Conservation (phyloP, 345 rosid genomes). For the Gossypium anomalum region DNA sequence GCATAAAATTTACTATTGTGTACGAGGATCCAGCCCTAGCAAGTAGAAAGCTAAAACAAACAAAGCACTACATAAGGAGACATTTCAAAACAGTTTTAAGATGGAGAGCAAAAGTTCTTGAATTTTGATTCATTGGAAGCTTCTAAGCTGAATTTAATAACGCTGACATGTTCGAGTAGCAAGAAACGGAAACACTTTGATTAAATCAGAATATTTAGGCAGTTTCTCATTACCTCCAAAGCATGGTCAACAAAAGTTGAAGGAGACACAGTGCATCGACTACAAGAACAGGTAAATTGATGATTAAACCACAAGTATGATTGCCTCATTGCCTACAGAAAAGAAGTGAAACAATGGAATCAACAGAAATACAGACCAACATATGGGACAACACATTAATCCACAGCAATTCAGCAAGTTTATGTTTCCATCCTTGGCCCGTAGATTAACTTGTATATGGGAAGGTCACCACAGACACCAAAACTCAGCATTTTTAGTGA, state of each 20-base stretch:
- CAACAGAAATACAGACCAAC: not conserved
- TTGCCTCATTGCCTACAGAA: conserved; percentile 50
- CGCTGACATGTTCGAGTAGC: not conserved
- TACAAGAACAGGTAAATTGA: conserved; percentile 62
- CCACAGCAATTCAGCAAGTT: not conserved
- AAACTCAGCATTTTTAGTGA: not conserved
- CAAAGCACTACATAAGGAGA: not conserved
- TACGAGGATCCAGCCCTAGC: not conserved
- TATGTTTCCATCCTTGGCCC: not conserved
- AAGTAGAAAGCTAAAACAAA: not conserved
- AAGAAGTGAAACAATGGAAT: not conserved
- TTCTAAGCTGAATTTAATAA: not conserved
- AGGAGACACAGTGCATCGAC: conserved; percentile 50
- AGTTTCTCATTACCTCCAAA: conserved; percentile 45
- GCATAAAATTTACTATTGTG: not conserved
- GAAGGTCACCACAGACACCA: not conserved
- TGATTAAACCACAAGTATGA: conserved; percentile 65
- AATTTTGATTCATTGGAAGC: not conserved
- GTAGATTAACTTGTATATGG: not conserved
- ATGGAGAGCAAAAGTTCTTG: not conserved
- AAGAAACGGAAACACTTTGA: not conserved
- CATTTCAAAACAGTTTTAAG: not conserved
- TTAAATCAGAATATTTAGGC: not conserved
- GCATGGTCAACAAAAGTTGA: conserved; percentile 49
- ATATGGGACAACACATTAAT: not conserved